These are phyloP conservation scores for Talaromyces atroroseus DNA, from an alignment of 2,329 filamentous ascomycete species.

Conservation along the genomic window DNA sequence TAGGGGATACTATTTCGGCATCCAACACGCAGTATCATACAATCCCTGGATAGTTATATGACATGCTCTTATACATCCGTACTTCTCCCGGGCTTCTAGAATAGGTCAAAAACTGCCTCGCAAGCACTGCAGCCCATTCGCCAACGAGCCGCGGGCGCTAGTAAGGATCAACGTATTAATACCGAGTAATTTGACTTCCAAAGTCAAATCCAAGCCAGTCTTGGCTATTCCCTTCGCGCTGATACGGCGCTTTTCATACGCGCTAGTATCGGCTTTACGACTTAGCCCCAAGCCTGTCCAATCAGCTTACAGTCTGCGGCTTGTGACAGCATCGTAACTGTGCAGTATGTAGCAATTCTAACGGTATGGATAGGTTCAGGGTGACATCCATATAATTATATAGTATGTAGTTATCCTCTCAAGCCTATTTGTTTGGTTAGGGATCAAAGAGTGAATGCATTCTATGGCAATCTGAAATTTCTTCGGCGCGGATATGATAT, in stretches of 20 bases:
- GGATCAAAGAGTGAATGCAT: too few species aligned
- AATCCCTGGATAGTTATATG: too few species aligned
- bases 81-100: not conserved
- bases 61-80: not conserved
- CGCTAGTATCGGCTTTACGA: not conserved
- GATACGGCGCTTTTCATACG: not conserved
- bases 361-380: too few species aligned
- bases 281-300: not conserved
- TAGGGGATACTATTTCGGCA: not conserved
- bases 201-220: too few species aligned
- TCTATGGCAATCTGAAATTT: not conserved
- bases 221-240: not conserved
- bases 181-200: not conserved
- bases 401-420: too few species aligned
- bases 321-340: not conserved
- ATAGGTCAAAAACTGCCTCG: too few species aligned
- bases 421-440: too few species aligned
- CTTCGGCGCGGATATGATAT: not conserved
- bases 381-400: too few species aligned
- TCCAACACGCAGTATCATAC: not conserved
- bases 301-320: not conserved
- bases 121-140: not conserved
- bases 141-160: not conserved
- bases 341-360: not conserved
- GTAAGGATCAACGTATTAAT: not conserved